These are phyloP conservation scores for Phialophora chinensis DNA, from an alignment of 2,329 filamentous ascomycete species.

Conservation along the genomic window DNA sequence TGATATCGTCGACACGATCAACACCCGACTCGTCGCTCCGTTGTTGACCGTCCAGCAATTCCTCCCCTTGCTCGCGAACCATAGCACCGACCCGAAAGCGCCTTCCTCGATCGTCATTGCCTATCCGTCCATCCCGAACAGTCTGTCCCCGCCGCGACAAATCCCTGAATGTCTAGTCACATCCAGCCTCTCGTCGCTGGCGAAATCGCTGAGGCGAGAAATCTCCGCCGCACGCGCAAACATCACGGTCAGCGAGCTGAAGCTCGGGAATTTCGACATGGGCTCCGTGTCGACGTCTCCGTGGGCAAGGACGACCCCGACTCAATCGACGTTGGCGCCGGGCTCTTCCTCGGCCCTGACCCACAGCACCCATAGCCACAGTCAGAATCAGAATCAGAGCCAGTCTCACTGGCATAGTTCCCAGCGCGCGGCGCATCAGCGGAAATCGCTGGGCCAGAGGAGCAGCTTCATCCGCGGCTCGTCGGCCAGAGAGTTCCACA, in stretches of 20 bases:
- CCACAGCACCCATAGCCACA: conserved; percentile 17
- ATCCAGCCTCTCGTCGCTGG: conserved; percentile 84
- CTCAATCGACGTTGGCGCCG: conserved; percentile 18
- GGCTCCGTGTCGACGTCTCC: conserved; percentile 61
- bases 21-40: conserved; percentile 87
- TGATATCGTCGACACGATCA: conserved; percentile 86
- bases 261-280: conserved; percentile 90
- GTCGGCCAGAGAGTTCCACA: conserved; percentile 78
- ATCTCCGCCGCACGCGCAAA: conserved; percentile 70
- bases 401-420: conserved; percentile 38
- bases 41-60: conserved; percentile 89
- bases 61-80: conserved; percentile 74
- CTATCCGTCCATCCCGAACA: conserved; percentile 55
- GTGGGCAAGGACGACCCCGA: conserved; percentile 42
- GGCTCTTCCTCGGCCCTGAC: conserved; percentile 30
- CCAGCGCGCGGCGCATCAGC: conserved; percentile 43
- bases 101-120: conserved; percentile 49
- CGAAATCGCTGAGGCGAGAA: conserved; percentile 78
- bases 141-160: conserved; percentile 52
- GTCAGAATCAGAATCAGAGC: background rate
- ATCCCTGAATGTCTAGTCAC: conserved; percentile 86
- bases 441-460: conserved; percentile 42
- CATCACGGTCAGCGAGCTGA: conserved; percentile 81
- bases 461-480: conserved; percentile 62
- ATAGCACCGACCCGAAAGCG: conserved; percentile 56